Evolutionary conservation across 495 filamentous ascomycete genomes (phyloP).

Genomic region (Parmelia sp.): DNA sequence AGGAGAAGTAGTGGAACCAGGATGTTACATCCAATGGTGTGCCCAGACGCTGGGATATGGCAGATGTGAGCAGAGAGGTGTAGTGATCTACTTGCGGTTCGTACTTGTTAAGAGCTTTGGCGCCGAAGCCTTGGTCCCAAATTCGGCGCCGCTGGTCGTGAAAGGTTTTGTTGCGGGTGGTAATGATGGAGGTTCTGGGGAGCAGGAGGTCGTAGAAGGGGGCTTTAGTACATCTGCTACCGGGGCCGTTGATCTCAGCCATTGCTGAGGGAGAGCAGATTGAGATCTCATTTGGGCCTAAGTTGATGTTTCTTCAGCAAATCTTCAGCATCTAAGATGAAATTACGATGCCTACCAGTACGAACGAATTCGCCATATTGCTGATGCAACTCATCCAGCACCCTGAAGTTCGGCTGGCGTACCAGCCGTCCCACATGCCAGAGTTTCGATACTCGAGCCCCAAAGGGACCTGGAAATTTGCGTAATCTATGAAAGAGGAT

Average conservation of each 20-base stretch:
- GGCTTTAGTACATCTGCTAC: slow-evolving; percentile 30
- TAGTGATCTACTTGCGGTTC: slow-evolving; percentile 30
- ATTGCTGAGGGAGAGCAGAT: slow-evolving; percentile 33
- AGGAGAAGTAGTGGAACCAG: slow-evolving; percentile 42
- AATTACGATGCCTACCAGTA: slow-evolving; percentile 18
- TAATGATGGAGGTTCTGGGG: slow-evolving; percentile 28
- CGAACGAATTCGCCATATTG: slow-evolving; percentile 39
- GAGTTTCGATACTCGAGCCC: slow-evolving; percentile 40
- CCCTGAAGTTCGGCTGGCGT: slow-evolving; percentile 33
- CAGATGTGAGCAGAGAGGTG: slow-evolving; percentile 21
- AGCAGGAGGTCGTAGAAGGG: slow-evolving; percentile 31
- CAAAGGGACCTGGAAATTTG: slow-evolving; percentile 40
- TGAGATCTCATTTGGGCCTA: slow-evolving; percentile 33
- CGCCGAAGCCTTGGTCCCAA: slow-evolving; percentile 32
- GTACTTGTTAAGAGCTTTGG: slow-evolving; percentile 26
- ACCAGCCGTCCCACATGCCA: slow-evolving; percentile 32
- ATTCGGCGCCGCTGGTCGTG: slow-evolving; percentile 36
- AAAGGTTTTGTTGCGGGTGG: slow-evolving; percentile 27
- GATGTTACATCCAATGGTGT: slow-evolving; percentile 31
- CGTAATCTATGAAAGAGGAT: slow-evolving; percentile 40
- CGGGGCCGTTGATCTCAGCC: slow-evolving; percentile 24
- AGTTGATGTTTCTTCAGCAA: neutral
- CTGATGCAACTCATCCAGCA: slow-evolving; percentile 29
- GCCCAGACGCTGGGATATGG: slow-evolving; percentile 19
- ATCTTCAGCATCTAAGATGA: neutral